Evolutionary conservation across 768 basidiomycete species (phyloP), one percentile per base, ranked within the genome.

Genomic region (Tremella yokohamensis): DNA sequence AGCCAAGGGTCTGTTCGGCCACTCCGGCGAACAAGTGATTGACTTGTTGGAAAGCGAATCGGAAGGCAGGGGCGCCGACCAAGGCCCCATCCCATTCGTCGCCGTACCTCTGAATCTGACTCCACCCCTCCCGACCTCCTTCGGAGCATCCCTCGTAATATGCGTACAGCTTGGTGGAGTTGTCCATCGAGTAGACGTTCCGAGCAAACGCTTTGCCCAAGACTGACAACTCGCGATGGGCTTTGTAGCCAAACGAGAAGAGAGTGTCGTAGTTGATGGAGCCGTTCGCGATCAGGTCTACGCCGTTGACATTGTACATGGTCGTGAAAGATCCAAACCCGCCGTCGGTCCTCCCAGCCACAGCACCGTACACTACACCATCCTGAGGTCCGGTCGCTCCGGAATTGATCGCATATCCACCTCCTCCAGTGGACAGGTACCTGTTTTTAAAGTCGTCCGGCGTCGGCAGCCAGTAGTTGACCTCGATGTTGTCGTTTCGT

Each of bases 111-210:
- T 61, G 60, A 18, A 49, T 29, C 40, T 49, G 49, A 49, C 49
- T 56, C 48, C 26, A 26, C 13, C 47, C 60, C 45, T 61, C 60
- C 8, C 60, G 54, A 15, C 60, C 60, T 26, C 60, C 60, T 13
- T 61, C 60, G 20, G 60, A 61, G 42, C 60, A 61, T 2, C 54
- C 60, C 3, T 24, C 25, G 40, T 40, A 61, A 25, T 61, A 61
- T 2, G 60, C 34, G 39, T 61, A 50, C 39, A 61, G 11, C 39
- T 56, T 51, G 34, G 40, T 49, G 15, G 19, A 11, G 22, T 56
- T 49, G 4, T 4, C 29, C 29, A 34, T 34, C 6, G 29, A 34
- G 18, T 61, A 61, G 19, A 61, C 49, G 3, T 34, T 25, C 13
- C 40, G 56, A 11, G 60, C 48, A 49, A 61, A 24, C 39, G 49